These are phyloP conservation scores for Nicotiana otophora DNA, from an alignment of 257 asterid species.

Conservation along the genomic window DNA sequence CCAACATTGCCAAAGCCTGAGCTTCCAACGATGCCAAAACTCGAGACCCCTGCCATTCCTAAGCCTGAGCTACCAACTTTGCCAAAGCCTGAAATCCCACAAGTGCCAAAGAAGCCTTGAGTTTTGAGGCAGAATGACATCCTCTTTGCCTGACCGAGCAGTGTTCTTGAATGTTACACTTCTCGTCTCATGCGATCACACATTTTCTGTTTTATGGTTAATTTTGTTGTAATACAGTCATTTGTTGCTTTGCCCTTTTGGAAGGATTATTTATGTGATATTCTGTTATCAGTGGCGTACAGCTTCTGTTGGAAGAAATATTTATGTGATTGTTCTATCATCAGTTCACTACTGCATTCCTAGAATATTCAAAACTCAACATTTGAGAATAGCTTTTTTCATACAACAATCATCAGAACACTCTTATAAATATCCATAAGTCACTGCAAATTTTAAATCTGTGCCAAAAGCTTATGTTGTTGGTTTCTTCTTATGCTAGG, in stretches of 20 bases:
- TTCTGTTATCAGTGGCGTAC: not conserved
- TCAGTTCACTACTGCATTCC: not conserved
- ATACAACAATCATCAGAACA: not conserved
- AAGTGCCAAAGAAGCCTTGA: constrained; percentile 3
- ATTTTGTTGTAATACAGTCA: not conserved
- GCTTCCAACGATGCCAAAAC: constrained; percentile 10
- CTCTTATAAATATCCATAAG: not conserved
- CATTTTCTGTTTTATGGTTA: not conserved
- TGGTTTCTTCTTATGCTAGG: not conserved
- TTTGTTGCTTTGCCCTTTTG: not conserved
- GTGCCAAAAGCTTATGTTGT: not conserved
- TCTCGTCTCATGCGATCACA: not conserved
- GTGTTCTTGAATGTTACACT: not conserved
- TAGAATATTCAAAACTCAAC: not conserved
- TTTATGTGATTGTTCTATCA: not conserved
- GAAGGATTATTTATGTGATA: not conserved
- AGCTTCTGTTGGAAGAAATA: not conserved
- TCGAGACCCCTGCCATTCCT: not conserved
- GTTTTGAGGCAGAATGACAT: not conserved
- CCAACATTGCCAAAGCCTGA: constrained; percentile 9
- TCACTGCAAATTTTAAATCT: not conserved
- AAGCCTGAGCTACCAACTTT: constrained; percentile 2
- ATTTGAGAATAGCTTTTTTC: not conserved
- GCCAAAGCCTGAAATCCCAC: not conserved
- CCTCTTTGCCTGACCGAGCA: not conserved